A percentile compares a stretch with the other conserved stretches of the same genome.
Evolutionary conservation across 805 yeast genomes (phyloP).

Genomic region (Candida sithepensis): DNA sequence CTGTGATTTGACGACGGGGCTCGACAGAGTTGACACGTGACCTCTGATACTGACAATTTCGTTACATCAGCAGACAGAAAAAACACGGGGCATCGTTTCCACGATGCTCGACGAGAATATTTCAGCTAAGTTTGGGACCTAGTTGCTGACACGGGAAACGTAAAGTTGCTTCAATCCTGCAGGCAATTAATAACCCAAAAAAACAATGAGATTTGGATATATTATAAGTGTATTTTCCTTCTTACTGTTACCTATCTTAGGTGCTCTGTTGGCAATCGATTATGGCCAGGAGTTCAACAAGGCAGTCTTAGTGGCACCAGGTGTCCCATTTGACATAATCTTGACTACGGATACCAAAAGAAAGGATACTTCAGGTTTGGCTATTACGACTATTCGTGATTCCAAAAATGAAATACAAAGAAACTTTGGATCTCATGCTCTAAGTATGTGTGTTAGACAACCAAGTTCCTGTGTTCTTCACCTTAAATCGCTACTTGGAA

Average conservation of each 20-base stretch:
- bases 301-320: constrained; percentile 87
- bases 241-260: constrained; percentile 25
- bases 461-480: constrained; percentile 68
- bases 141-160: neutral
- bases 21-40: too few species aligned
- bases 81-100: too few species aligned
- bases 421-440: constrained; percentile 73
- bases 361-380: constrained; percentile 79
- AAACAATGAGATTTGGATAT: constrained; percentile 5
- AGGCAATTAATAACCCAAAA: neutral
- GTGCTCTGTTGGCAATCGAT: constrained; percentile 84
- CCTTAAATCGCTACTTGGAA: constrained; percentile 71
- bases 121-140: neutral
- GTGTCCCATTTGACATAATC: constrained; percentile 81
- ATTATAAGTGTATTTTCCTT: constrained; percentile 20
- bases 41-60: too few species aligned
- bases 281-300: constrained; percentile 85
- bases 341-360: constrained; percentile 89
- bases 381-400: constrained; percentile 43
- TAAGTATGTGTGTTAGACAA: constrained; percentile 63
- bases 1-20: too few species aligned
- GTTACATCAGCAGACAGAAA: too few species aligned
- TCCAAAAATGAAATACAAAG: constrained; percentile 54
- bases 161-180: too few species aligned
- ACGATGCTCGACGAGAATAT: neutral